These are phyloP conservation scores for Phaseolus coccineus DNA, from an alignment of 331 rosid genomes.

Conservation along the genomic window DNA sequence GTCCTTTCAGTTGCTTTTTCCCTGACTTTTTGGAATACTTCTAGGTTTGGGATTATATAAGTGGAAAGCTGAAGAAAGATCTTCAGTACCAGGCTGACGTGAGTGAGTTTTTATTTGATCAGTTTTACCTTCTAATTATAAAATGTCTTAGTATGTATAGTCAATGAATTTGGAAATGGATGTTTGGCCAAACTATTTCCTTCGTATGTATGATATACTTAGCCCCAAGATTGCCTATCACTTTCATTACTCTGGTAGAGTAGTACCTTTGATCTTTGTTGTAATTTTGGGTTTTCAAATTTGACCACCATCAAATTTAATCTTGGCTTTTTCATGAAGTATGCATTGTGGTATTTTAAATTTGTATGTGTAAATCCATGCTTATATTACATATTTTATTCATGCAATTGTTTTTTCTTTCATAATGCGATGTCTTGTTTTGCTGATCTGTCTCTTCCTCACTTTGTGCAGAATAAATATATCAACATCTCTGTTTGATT, in stretches of 20 bases:
- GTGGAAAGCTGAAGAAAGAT: conserved; percentile 98
- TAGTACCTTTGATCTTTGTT: conserved; percentile 49
- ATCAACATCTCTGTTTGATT: conserved; percentile 7
- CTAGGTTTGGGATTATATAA: conserved; percentile 97
- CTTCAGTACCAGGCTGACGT: conserved; percentile 99
- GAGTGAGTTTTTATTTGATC: conserved; percentile 53
- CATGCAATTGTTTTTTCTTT: conserved; percentile 7
- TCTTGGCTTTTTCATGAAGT: conserved; percentile 21
- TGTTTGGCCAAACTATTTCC: conserved; percentile 9
- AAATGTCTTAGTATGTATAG: conserved; percentile 14
- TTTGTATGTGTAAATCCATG: conserved; percentile 1
- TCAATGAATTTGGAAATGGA: conserved; percentile 15
- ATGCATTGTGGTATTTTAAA: background rate
- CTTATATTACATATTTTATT: conserved; percentile 5
- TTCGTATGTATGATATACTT: background rate
- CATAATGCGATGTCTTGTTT: conserved; percentile 25
- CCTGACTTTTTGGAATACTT: conserved; percentile 44
- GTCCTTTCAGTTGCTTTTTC: conserved; percentile 23
- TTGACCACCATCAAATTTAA: background rate
- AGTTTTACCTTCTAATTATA: conserved; percentile 24
- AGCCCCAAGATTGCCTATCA: background rate
- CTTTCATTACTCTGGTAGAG: background rate
- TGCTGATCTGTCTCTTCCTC: conserved; percentile 4
- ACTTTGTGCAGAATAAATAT: background rate
- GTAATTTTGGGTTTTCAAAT: conserved; percentile 32